Percentiles rank a stretch among this genome's conserved stretches.
phyloP scores from a whole-genome alignment of 192 early-diverging fungal species.

The Helicostylum pulchrum region DNA sequence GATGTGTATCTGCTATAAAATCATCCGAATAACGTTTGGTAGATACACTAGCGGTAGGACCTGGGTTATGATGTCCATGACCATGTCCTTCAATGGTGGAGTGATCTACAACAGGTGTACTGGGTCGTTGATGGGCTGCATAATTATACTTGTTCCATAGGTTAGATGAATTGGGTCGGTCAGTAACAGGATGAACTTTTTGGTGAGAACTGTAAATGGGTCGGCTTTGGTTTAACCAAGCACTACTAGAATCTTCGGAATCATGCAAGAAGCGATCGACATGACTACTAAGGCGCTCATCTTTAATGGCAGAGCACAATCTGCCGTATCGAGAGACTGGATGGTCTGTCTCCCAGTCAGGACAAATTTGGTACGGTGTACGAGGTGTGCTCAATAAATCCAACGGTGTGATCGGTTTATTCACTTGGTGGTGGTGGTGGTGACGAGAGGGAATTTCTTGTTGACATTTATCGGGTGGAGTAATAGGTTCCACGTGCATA shows the following conservation, averaged over 20 bases:
- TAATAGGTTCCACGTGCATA: background rate
- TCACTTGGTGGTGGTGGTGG: too few relatives aligned
- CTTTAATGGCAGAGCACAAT: background rate
- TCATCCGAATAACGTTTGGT: background rate
- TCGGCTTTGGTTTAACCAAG: background rate
- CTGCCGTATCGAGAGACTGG: background rate
- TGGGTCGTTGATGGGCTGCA: background rate
- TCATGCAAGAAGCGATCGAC: background rate
- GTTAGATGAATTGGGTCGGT: constrained; percentile 9
- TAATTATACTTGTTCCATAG: constrained; percentile 3
- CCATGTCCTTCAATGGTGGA: too few relatives aligned
- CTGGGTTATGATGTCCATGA: background rate
- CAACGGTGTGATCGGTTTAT: background rate
- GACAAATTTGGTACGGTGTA: constrained; percentile 9
- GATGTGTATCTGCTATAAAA: background rate
- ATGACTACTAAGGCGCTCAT: background rate
- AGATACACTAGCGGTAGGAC: background rate
- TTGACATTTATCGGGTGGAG: background rate
- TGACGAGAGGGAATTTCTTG: background rate
- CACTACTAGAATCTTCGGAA: background rate
- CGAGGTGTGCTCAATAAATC: constrained; percentile 7
- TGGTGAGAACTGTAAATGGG: constrained; percentile 15
- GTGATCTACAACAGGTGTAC: background rate
- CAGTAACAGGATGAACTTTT: constrained; percentile 4
- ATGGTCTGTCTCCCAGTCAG: constrained; percentile 6